phyloP scores from a whole-genome alignment of 140 eudicot genomes.

The Ambrosia hybrid region DNA sequence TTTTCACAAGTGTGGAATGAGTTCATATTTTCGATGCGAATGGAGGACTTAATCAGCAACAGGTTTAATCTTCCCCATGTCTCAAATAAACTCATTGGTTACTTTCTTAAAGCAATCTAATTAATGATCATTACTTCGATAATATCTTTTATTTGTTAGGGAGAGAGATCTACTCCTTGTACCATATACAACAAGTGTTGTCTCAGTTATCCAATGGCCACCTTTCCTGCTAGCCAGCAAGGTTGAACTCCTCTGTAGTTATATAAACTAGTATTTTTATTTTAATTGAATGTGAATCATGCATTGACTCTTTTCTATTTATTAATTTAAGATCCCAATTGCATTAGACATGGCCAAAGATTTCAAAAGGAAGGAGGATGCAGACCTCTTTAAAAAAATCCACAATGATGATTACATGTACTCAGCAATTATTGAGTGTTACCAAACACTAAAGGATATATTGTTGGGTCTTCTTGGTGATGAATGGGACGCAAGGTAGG shows the following conservation, averaged over 20 bases:
- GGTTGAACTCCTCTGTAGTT: conserved; percentile 42
- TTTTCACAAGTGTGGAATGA: conserved; percentile 99
- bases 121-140: neutral
- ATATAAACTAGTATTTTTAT: neutral
- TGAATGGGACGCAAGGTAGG: conserved; percentile 64
- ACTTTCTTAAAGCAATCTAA: neutral
- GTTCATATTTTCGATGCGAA: conserved; percentile 82
- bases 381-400: conserved; percentile 82
- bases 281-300: conserved; percentile 15
- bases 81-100: neutral
- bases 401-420: conserved; percentile 80
- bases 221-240: conserved; percentile 99
- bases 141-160: conserved; percentile 36
- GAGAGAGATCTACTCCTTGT: conserved; percentile 97
- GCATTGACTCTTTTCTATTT: conserved; percentile 25
- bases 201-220: conserved; percentile 98
- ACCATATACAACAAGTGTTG: conserved; percentile 73
- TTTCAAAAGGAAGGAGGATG: conserved; percentile 76
- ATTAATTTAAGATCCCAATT: conserved; percentile 74
- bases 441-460: conserved; percentile 71
- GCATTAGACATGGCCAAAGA: conserved; percentile 99
- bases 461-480: conserved; percentile 56
- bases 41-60: conserved; percentile 89
- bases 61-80: conserved; percentile 47
- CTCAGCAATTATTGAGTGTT: conserved; percentile 92